Evolutionary conservation across 441 rosid genomes (phyloP).

Genomic region (Eruca vesicaria): DNA sequence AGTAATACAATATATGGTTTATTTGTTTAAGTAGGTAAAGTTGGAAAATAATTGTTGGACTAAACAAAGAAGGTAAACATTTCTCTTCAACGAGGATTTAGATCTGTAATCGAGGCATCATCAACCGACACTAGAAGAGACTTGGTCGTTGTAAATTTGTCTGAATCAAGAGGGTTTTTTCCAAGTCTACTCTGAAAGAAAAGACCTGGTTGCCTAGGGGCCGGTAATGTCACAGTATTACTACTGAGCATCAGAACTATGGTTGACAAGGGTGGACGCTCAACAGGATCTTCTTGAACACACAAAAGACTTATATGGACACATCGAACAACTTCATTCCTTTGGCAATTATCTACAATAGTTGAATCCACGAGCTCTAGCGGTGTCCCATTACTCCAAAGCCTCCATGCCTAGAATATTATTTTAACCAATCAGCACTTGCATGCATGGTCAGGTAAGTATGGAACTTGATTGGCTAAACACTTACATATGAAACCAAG

Average conservation of each 20-base stretch:
- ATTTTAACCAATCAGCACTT: slow-evolving; percentile 1
- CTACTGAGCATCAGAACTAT: slow-evolving; percentile 30
- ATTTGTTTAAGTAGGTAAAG: too few relatives aligned
- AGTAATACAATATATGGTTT: too few relatives aligned
- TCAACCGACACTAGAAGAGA: slow-evolving; percentile 25
- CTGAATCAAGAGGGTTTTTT: slow-evolving; percentile 5
- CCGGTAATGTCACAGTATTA: slow-evolving; percentile 17
- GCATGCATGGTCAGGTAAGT: not conserved
- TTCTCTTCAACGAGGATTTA: not conserved
- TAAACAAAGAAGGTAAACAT: not conserved
- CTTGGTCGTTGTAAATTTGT: not conserved
- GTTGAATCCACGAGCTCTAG: slow-evolving; percentile 33
- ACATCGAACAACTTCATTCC: slow-evolving; percentile 37
- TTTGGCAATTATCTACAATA: slow-evolving; percentile 1
- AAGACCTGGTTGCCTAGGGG: slow-evolving; percentile 21
- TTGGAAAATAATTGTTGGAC: too few relatives aligned
- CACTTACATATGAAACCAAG: slow-evolving; percentile 43
- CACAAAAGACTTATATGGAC: slow-evolving; percentile 46
- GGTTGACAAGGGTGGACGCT: slow-evolving; percentile 32
- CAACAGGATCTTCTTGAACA: slow-evolving; percentile 41
- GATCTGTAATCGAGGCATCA: slow-evolving; percentile 22
- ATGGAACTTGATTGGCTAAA: not conserved
- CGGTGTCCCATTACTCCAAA: slow-evolving; percentile 39
- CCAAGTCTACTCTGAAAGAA: slow-evolving; percentile 14
- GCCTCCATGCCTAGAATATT: slow-evolving; percentile 42